Base-by-base conservation (phyloP, 805 yeast species). In the Candida hispaniensis region DNA sequence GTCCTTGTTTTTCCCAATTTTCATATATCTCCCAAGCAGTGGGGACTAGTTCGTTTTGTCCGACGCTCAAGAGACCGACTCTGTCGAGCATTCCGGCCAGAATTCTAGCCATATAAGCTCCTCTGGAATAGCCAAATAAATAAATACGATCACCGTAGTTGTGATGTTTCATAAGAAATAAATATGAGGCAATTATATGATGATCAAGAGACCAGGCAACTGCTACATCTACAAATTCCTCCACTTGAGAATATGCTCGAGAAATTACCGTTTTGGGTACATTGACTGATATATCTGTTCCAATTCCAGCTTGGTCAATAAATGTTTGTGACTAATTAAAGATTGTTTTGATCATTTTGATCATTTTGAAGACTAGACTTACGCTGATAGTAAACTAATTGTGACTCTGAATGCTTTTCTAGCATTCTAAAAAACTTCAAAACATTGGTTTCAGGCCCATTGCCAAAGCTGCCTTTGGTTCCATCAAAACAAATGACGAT, bases 21-120 rank as follows among this genome's bases (percentile, higher is more conserved):
- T 65, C 59, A 47, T 75, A 73, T 8, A 74, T 62, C 25, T 63
- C 59, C 79, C 79, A 75, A 0, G 80, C 81, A 28, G 71, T 64
- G 13, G 58, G 54, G 1, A 67, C 66, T 64, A 73, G 60, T 23
- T 66, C 67, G 36, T 69, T 75, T 17, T 70, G 51, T 0, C 80
- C 79, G 10, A 46, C 49, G 39, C 65, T 61, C 30, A 75, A 51
- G 7, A 75, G 50, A 0, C 81, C 81, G 9, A 75, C 73, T 26
- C 67, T 53, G 43, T 69, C 76, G 6, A 75, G 55, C 79, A 75
- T 73, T 0, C 79, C 79, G 2, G 74, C 69, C 14, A 75, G 50
- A 1, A 74, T 71, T 25, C 80, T 59, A 0, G 78, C 79, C 4
- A 71, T 62, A 47, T 73, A 74, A 5, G 79, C 75, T 7, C 81